These are phyloP conservation scores for Centrapalus pauciflorus DNA, from an alignment of 129 eudicot species.

Conservation along the genomic window DNA sequence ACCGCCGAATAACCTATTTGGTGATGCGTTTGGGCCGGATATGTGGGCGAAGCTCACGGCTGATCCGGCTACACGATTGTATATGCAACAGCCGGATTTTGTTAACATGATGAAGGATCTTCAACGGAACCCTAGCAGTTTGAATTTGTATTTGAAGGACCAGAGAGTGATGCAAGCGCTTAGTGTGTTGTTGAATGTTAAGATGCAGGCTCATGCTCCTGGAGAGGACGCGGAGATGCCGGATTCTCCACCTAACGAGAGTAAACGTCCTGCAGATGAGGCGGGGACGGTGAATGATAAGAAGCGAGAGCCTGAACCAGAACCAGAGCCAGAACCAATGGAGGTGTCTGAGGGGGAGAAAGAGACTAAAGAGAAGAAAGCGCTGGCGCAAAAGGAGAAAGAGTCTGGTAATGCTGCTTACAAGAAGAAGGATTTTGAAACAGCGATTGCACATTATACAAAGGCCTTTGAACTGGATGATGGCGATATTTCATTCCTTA, in stretches of 20 bases:
- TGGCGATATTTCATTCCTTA: constrained; percentile 73
- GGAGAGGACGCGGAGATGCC: constrained; percentile 47
- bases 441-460: constrained; percentile 59
- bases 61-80: constrained; percentile 64
- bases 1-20: constrained; percentile 46
- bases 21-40: constrained; percentile 92
- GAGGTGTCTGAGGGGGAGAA: constrained; percentile 65
- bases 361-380: constrained; percentile 59
- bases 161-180: constrained; percentile 96
- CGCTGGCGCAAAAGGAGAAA: constrained; percentile 71
- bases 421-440: constrained; percentile 92
- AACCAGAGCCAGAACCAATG: constrained; percentile 55
- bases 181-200: constrained; percentile 70
- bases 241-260: constrained; percentile 28
- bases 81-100: constrained; percentile 79
- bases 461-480: constrained; percentile 81
- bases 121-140: constrained; percentile 65
- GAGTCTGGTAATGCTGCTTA: constrained; percentile 93
- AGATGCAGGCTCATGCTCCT: constrained; percentile 33
- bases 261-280: constrained; percentile 50
- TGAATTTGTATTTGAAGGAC: constrained; percentile 86
- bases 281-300: constrained; percentile 59
- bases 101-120: constrained; percentile 81
- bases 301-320: constrained; percentile 40
- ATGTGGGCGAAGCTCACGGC: constrained; percentile 88